phyloP scores from a whole-genome alignment of 2,329 filamentous ascomycete genomes.

The Venturia oleaginea region DNA sequence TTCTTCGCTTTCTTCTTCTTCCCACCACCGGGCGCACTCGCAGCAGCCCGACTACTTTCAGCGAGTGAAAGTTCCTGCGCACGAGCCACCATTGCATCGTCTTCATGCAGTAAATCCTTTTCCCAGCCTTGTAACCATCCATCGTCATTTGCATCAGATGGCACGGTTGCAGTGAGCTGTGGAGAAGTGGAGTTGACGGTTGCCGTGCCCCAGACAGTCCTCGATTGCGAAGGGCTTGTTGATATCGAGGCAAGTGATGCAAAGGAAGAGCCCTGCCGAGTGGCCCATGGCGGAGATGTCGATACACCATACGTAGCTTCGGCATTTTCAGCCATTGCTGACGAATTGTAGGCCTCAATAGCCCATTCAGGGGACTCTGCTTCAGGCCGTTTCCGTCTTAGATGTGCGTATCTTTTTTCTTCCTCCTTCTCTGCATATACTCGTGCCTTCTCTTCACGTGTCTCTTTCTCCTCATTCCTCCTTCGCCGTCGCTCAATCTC shows the following conservation, averaged over 20 bases:
- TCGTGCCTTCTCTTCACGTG: slow-evolving; percentile 77
- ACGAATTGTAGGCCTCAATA: slow-evolving; percentile 36
- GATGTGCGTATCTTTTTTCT: slow-evolving; percentile 58
- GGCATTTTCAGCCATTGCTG: slow-evolving; percentile 22
- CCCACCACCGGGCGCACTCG: slow-evolving; percentile 31
- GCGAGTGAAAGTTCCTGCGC: slow-evolving; percentile 33
- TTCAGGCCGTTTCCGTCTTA: slow-evolving; percentile 49
- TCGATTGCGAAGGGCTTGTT: slow-evolving; percentile 65
- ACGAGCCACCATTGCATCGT: slow-evolving; percentile 41
- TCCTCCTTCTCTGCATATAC: slow-evolving; percentile 73
- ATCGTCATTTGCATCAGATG: slow-evolving; percentile 47
- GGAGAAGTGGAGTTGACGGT: slow-evolving; percentile 52
- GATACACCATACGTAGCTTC: slow-evolving; percentile 18
- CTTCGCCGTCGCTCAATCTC: slow-evolving; percentile 72
- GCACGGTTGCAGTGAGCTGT: slow-evolving; percentile 37
- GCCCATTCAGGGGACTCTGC: slow-evolving; percentile 43
- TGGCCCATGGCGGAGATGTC: slow-evolving; percentile 10
- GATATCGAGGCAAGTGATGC: slow-evolving; percentile 66
- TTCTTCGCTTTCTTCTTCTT: slow-evolving; percentile 60
- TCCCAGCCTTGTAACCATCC: slow-evolving; percentile 85
- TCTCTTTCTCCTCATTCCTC: slow-evolving; percentile 72
- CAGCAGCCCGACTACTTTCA: slow-evolving; percentile 20
- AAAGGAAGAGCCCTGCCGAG: slow-evolving; percentile 49
- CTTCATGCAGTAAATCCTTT: slow-evolving; percentile 62
- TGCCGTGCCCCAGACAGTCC: slow-evolving; percentile 89